Percentiles rank a stretch among this genome's conserved stretches.
Evolutionary conservation across 495 filamentous ascomycete species (phyloP).

Genomic region (Tetracladium marchalianum): DNA sequence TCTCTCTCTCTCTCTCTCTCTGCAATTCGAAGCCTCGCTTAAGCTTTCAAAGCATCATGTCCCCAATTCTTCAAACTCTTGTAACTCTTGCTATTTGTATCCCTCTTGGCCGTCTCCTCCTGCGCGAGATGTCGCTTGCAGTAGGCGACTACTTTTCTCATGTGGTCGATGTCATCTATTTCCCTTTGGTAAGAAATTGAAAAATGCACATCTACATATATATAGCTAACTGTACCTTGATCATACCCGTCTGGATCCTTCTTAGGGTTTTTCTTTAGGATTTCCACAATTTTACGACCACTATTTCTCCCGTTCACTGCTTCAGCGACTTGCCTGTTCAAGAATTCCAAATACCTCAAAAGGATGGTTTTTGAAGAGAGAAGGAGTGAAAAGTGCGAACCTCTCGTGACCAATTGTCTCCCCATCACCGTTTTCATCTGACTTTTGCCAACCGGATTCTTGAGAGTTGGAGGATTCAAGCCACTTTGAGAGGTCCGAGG

Average conservation of each 20-base stretch:
- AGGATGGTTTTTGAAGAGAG: background rate
- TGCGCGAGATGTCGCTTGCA: slow-evolving; percentile 58
- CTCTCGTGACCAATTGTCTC: slow-evolving; percentile 60
- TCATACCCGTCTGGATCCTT: slow-evolving; percentile 43
- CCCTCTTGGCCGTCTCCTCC: slow-evolving; percentile 46
- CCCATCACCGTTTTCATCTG: slow-evolving; percentile 35
- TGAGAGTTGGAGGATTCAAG: slow-evolving; percentile 43
- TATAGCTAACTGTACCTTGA: slow-evolving; percentile 21
- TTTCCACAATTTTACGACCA: slow-evolving; percentile 53
- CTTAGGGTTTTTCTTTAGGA: slow-evolving; percentile 50
- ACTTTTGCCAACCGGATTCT: slow-evolving; percentile 45
- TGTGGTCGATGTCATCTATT: slow-evolving; percentile 46
- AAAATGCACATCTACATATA: too few species aligned
- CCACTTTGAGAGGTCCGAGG: slow-evolving; percentile 51
- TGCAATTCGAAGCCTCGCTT: too few species aligned
- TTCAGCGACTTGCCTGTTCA: background rate
- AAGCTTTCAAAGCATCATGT: slow-evolving; percentile 47
- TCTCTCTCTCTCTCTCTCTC: too few species aligned
- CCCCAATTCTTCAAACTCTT: slow-evolving; percentile 60
- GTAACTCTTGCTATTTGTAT: slow-evolving; percentile 45
- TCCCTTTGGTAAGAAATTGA: background rate
- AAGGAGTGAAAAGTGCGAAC: slow-evolving; percentile 21
- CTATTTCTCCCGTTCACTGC: slow-evolving; percentile 21
- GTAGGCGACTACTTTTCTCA: slow-evolving; percentile 54
- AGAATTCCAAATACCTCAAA: background rate